Evolutionary conservation across 1,284 basidiomycete species (phyloP).

Genomic region (Malassezia equina): DNA sequence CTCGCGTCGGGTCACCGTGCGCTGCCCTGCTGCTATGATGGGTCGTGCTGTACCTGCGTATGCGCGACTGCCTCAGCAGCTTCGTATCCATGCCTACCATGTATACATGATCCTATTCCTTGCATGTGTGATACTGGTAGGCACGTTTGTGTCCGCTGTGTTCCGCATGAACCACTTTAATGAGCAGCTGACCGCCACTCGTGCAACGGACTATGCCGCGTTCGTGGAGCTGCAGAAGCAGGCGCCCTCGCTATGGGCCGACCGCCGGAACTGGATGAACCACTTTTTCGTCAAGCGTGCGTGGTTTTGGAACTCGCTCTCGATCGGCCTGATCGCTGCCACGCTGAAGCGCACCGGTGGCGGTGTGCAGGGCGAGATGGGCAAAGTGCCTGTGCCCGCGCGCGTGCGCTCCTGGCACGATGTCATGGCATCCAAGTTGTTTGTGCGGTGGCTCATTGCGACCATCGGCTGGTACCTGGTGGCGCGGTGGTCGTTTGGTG

Average conservation of each 20-base stretch:
- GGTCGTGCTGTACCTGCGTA: neutral
- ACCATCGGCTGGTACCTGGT: slow-evolving; percentile 25
- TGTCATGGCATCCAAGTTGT: neutral
- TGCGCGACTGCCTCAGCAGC: neutral
- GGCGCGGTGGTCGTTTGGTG: slow-evolving; percentile 85
- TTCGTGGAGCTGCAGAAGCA: neutral
- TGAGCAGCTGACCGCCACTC: neutral
- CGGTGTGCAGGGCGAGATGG: slow-evolving; percentile 7
- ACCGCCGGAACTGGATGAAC: slow-evolving; percentile 72
- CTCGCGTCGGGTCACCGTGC: neutral
- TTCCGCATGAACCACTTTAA: slow-evolving; percentile 4
- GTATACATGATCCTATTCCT: neutral
- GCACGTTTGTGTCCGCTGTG: neutral
- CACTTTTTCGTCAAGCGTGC: slow-evolving; percentile 75
- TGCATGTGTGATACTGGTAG: neutral
- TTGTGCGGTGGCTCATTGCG: slow-evolving; percentile 17
- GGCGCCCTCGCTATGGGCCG: slow-evolving; percentile 2
- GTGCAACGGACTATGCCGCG: slow-evolving; percentile 1
- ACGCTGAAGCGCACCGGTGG: slow-evolving; percentile 3
- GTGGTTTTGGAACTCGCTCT: slow-evolving; percentile 70
- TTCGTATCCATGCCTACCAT: slow-evolving; percentile 9
- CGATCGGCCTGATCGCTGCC: slow-evolving; percentile 18
- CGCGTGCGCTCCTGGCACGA: neutral
- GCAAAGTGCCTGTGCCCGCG: neutral
- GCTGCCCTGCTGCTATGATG: neutral